A percentile compares a stretch with the other conserved stretches of the same genome.
Conservation (phyloP, 2,329 filamentous ascomycete species). For the Fusarium sp. region DNA sequence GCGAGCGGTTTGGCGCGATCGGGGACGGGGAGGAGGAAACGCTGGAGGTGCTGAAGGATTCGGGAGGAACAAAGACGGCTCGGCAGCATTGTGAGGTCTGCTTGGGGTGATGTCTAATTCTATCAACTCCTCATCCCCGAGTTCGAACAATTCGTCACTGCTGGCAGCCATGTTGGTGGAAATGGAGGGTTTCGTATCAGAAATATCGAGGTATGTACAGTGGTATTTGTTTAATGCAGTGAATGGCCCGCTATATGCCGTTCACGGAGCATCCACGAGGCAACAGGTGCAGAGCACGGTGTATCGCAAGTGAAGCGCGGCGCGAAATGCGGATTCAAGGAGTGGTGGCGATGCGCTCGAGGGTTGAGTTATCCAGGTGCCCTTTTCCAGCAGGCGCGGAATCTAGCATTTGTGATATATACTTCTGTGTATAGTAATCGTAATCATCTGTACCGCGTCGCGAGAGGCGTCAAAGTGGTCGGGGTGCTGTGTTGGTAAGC, state of each 20-base stretch:
- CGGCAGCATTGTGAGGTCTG: background rate
- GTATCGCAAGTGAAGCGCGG: slow-evolving; percentile 7
- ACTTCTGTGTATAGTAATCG: background rate
- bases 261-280: slow-evolving; percentile 20
- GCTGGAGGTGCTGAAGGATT: slow-evolving; percentile 26
- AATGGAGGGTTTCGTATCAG: background rate
- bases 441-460: slow-evolving; percentile 14
- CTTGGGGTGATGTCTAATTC: slow-evolving; percentile 21
- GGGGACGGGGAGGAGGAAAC: slow-evolving; percentile 9
- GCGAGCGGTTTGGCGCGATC: background rate
- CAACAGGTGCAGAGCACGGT: slow-evolving; percentile 5
- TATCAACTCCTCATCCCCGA: slow-evolving; percentile 37
- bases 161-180: slow-evolving; percentile 31
- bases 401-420: slow-evolving; percentile 12
- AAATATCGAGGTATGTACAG: background rate
- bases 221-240: background rate
- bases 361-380: slow-evolving; percentile 20
- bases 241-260: background rate
- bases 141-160: slow-evolving; percentile 37
- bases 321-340: slow-evolving; percentile 1
- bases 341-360: slow-evolving; percentile 29
- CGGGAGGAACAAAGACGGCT: slow-evolving; percentile 34
- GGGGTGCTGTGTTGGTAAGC: slow-evolving; percentile 4
- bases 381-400: background rate
- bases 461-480: background rate